These are phyloP conservation scores for Scytalidium sp. DNA, from an alignment of 2,329 filamentous ascomycete genomes.

Conservation along the genomic window DNA sequence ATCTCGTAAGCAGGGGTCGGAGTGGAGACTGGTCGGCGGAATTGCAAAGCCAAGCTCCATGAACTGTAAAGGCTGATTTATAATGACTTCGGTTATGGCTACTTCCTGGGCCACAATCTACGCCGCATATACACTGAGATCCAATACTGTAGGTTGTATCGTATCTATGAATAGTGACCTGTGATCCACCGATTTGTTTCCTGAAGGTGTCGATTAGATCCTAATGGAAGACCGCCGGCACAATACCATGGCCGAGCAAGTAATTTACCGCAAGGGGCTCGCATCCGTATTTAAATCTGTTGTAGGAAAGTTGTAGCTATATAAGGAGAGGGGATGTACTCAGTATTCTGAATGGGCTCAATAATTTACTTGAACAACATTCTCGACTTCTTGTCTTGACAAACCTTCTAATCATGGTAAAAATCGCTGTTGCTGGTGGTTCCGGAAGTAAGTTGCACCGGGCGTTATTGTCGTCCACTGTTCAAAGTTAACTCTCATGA, in stretches of 20 bases:
- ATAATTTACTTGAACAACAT: not conserved
- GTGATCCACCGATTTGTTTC: too few species aligned
- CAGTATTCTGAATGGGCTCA: not conserved
- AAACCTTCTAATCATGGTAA: slow-evolving; percentile 34
- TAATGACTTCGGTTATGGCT: not conserved
- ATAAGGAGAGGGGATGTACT: not conserved
- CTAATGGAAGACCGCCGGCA: not conserved
- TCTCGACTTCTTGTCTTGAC: not conserved
- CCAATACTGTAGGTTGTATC: not conserved
- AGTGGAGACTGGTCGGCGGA: too few species aligned
- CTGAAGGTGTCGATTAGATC: too few species aligned
- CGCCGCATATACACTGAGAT: not conserved
- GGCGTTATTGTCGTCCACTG: slow-evolving; percentile 1
- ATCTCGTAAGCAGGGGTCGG: not conserved
- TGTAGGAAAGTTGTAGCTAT: too few species aligned
- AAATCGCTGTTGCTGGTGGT: slow-evolving; percentile 41
- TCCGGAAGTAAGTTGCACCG: slow-evolving; percentile 34
- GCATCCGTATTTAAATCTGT: too few species aligned
- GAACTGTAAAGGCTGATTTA: too few species aligned
- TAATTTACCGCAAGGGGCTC: too few species aligned
- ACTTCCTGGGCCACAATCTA: not conserved
- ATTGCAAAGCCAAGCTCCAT: too few species aligned
- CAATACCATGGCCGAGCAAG: not conserved
- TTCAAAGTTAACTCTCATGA: slow-evolving; percentile 5
- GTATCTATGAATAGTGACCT: not conserved